These are phyloP conservation scores for Hymenoscyphus fraxineus DNA, from an alignment of 2,329 filamentous ascomycete genomes.

Conservation along the genomic window DNA sequence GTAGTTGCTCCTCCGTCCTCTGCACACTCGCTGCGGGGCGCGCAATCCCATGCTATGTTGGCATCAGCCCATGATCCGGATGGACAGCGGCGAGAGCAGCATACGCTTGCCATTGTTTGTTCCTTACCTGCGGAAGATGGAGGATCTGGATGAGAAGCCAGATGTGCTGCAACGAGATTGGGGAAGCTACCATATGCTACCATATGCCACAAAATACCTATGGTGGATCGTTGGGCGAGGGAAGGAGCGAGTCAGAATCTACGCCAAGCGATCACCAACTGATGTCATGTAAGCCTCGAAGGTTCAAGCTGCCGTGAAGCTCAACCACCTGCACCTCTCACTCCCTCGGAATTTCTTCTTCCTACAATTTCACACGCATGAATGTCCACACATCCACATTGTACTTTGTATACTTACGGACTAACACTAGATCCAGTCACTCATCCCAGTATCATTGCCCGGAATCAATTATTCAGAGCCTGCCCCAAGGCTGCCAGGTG, in stretches of 20 bases:
- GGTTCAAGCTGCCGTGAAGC: background rate
- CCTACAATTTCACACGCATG: constrained; percentile 10
- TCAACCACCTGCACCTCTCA: background rate
- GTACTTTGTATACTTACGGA: background rate
- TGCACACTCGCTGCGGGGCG: constrained; percentile 57
- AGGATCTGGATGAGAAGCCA: background rate
- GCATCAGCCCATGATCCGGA: constrained; percentile 27
- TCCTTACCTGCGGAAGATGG: constrained; percentile 3
- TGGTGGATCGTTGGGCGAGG: background rate
- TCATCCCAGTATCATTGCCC: background rate
- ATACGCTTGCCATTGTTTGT: constrained; percentile 38
- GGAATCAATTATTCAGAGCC: background rate
- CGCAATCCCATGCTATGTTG: constrained; percentile 73
- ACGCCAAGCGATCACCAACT: constrained; percentile 11
- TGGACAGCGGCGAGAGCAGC: constrained; percentile 15
- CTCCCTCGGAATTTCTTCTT: constrained; percentile 8
- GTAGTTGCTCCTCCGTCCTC: constrained; percentile 65
- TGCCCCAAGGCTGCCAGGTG: background rate
- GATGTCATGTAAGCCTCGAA: constrained; percentile 17
- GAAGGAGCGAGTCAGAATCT: constrained; percentile 25
- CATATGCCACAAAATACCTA: background rate
- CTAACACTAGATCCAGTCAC: background rate
- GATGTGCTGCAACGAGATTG: background rate
- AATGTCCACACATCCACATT: constrained; percentile 16
- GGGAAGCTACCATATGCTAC: constrained; percentile 6